These are phyloP conservation scores for Lactarius akahatsu DNA, from an alignment of 768 basidiomycete genomes.

Conservation along the genomic window DNA sequence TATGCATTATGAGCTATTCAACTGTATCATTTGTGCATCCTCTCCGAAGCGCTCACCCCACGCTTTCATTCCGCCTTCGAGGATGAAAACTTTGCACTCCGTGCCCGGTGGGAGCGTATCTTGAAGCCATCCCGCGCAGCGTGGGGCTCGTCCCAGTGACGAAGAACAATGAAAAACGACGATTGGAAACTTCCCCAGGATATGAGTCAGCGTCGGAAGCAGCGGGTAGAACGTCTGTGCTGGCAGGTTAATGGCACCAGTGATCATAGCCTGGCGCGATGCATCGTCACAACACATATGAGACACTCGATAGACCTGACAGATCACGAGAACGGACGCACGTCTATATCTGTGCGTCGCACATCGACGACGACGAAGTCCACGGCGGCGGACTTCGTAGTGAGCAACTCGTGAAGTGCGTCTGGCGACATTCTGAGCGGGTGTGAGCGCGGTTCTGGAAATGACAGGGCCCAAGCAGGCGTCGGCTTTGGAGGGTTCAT, in stretches of 20 bases:
- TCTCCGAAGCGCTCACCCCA: conserved; percentile 31
- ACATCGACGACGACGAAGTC: conserved; percentile 42
- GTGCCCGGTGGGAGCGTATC: conserved; percentile 30
- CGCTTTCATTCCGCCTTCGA: conserved; percentile 32
- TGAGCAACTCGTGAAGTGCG: conserved; percentile 32
- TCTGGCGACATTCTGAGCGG: conserved; percentile 29
- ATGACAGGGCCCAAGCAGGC: conserved; percentile 29
- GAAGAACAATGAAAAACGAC: conserved; percentile 35
- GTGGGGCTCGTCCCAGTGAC: conserved; percentile 30
- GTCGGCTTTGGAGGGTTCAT: conserved; percentile 18
- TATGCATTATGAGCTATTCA: no score
- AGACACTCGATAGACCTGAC: background rate
- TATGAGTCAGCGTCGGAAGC: conserved; percentile 35
- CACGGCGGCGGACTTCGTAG: conserved; percentile 26
- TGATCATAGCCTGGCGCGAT: conserved; percentile 32
- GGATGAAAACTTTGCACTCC: conserved; percentile 26
- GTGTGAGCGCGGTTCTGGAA: conserved; percentile 28
- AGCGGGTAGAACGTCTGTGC: conserved; percentile 45
- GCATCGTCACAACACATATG: background rate
- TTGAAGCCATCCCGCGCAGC: conserved; percentile 32
- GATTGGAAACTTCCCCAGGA: conserved; percentile 33
- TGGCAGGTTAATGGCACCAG: conserved; percentile 44
- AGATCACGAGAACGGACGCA: conserved; percentile 23
- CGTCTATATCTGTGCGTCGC: conserved; percentile 41
- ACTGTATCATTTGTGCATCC: conserved; percentile 25